Evolutionary conservation across 495 filamentous ascomycete genomes (phyloP), one percentile per base, ranked within the genome.

Genomic region (Aspergillus carlsbadensis): DNA sequence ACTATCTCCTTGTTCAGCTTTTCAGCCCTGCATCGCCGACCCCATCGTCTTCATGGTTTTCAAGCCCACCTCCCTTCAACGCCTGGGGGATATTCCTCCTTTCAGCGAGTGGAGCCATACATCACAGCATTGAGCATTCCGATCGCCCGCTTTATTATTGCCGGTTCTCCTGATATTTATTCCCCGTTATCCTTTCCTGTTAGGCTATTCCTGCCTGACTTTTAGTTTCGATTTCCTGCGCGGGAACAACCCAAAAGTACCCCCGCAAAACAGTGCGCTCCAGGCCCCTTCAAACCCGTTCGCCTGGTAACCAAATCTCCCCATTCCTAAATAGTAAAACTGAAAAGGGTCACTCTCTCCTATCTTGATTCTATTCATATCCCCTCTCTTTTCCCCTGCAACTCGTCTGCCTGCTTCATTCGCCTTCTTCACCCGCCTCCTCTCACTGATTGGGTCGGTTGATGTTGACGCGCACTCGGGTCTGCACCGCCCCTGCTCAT

Each of bases 261-360:
- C 59, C 59, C 63, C 59, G 59, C 63, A 65, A 29, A 62, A 65
- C 60, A 56, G 63, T 58, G 53, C 59, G 59, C 56, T 61, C 63
- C 65, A 65, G 59, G 59, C 62, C 61, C n/a, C 33, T 60, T 45
- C 48, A 17, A 49, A 22, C 55, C 57, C 59, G 58, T 61, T 63
- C 60, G 58, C 64, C 49, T 49, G 60, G 57, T 66, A 61, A 66
- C 64, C 58, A 61, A 49, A 50, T 36, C 41, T n/a, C 14, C 44
- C 35, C 49, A 29, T 36, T 33, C 53, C 40, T 41, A 42, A 49
- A 17, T 35, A 58, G 31, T 42, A 42, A 48, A 54, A 49, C n/a
- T 35, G 42, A 42, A 59, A 58, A 59, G 51, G 42, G 42, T 47
- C 49, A 58, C 40, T 50, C 24, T 48, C 45, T 55, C 45, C 52